These are phyloP conservation scores for Zygosaccharomyces bisporus DNA, from an alignment of 805 yeast genomes.

Conservation along the genomic window DNA sequence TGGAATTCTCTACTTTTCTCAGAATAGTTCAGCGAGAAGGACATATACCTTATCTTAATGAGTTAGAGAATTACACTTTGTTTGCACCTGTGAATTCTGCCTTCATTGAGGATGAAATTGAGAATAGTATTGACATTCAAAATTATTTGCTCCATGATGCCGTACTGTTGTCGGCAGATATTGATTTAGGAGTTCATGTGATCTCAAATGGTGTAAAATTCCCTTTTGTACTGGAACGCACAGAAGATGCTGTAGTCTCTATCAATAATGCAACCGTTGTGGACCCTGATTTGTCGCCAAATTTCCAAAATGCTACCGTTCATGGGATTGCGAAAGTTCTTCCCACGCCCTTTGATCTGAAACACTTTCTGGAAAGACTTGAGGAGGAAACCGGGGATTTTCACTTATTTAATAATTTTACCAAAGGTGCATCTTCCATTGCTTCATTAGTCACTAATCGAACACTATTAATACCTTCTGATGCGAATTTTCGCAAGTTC, in stretches of 20 bases:
- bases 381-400: slow-evolving; percentile 6
- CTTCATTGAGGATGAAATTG: slow-evolving; percentile 38
- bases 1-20: slow-evolving; percentile 62
- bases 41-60: slow-evolving; percentile 58
- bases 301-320: slow-evolving; percentile 59
- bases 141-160: slow-evolving; percentile 36
- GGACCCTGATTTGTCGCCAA: slow-evolving; percentile 55
- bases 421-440: slow-evolving; percentile 8
- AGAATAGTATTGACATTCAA: slow-evolving; percentile 21
- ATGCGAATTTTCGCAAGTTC: slow-evolving; percentile 33
- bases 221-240: slow-evolving; percentile 20
- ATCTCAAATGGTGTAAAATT: slow-evolving; percentile 17
- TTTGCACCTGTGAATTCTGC: slow-evolving; percentile 82
- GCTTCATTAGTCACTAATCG: slow-evolving; percentile 28
- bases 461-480: slow-evolving; percentile 48
- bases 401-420: slow-evolving; percentile 10
- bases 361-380: slow-evolving; percentile 34
- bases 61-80: slow-evolving; percentile 60
- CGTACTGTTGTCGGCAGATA: slow-evolving; percentile 32
- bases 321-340: slow-evolving; percentile 57
- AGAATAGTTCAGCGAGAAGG: slow-evolving; percentile 59
- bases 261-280: slow-evolving; percentile 40
- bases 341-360: slow-evolving; percentile 36
- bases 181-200: slow-evolving; percentile 19
- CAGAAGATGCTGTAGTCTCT: slow-evolving; percentile 30